Percentiles rank a stretch among this genome's conserved stretches.
These are phyloP conservation scores for Glomus cerebriforme DNA, from an alignment of 192 early-diverging fungal genomes.

Conservation along the genomic window DNA sequence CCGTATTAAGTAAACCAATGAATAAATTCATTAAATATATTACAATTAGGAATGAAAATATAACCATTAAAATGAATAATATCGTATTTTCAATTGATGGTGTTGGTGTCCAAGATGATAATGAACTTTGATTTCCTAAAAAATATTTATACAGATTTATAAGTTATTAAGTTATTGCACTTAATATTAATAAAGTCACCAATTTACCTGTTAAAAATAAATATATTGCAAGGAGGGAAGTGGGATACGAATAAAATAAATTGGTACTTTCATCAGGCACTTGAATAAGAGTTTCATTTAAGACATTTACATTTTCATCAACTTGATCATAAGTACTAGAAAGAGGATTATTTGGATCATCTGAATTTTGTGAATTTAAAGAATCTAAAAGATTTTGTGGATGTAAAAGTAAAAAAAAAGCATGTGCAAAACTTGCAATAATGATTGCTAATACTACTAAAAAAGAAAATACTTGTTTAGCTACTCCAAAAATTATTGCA, in stretches of 20 bases:
- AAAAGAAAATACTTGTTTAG: slow-evolving; percentile 6
- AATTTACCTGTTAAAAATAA: slow-evolving; percentile 1
- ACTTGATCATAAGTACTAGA: background rate
- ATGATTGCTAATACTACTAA: slow-evolving; percentile 8
- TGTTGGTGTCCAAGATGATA: background rate
- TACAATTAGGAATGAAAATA: too few relatives aligned
- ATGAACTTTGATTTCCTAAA: background rate
- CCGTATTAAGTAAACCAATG: too few relatives aligned
- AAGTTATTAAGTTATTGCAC: background rate
- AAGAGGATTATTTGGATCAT: background rate
- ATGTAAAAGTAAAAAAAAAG: slow-evolving; percentile 8
- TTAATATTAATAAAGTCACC: background rate
- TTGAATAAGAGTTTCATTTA: background rate
- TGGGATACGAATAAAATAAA: background rate
- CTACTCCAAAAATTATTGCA: slow-evolving; percentile 7
- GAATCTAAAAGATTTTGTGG: background rate
- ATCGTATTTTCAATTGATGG: too few relatives aligned
- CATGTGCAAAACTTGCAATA: slow-evolving; percentile 1
- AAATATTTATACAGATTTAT: background rate
- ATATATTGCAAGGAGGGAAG: slow-evolving; percentile 4
- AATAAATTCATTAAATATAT: too few relatives aligned
- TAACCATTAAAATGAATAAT: too few relatives aligned
- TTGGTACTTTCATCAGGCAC: background rate
- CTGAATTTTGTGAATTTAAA: background rate
- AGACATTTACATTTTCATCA: background rate